These are phyloP conservation scores for Colletotrichum costaricense DNA, from an alignment of 2,329 filamentous ascomycete genomes.

Conservation along the genomic window DNA sequence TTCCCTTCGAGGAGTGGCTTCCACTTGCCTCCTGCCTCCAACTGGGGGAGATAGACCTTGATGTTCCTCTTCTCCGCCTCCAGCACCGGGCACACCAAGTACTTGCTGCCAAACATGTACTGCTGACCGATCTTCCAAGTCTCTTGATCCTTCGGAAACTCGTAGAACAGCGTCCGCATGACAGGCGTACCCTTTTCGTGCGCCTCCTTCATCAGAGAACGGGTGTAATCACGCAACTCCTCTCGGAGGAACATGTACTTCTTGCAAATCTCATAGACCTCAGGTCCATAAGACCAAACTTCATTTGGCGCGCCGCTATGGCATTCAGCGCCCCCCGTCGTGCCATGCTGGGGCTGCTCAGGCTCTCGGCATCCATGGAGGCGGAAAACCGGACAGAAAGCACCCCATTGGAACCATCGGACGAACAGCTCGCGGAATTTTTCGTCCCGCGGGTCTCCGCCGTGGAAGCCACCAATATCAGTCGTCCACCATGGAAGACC, in stretches of 20 bases:
- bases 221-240: slow-evolving; percentile 66
- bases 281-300: slow-evolving; percentile 73
- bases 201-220: slow-evolving; percentile 68
- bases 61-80: slow-evolving; percentile 55
- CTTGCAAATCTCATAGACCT: slow-evolving; percentile 69
- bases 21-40: slow-evolving; percentile 17
- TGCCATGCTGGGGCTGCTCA: slow-evolving; percentile 44
- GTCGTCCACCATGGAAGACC: slow-evolving; percentile 78
- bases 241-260: slow-evolving; percentile 70
- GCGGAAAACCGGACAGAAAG: slow-evolving; percentile 75
- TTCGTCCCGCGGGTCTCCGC: slow-evolving; percentile 66
- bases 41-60: slow-evolving; percentile 63
- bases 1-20: slow-evolving; percentile 26
- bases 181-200: slow-evolving; percentile 70
- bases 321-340: slow-evolving; percentile 42
- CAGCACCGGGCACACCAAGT: slow-evolving; percentile 68
- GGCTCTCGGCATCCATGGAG: slow-evolving; percentile 75
- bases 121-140: slow-evolving; percentile 69
- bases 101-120: slow-evolving; percentile 73
- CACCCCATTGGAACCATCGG: slow-evolving; percentile 77
- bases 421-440: slow-evolving; percentile 72
- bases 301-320: slow-evolving; percentile 68
- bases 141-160: slow-evolving; percentile 66
- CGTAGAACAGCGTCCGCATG: slow-evolving; percentile 72
- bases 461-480: slow-evolving; percentile 78